Conservation (phyloP, 2,329 filamentous ascomycete genomes). For the Elsinoe ampelina region DNA sequence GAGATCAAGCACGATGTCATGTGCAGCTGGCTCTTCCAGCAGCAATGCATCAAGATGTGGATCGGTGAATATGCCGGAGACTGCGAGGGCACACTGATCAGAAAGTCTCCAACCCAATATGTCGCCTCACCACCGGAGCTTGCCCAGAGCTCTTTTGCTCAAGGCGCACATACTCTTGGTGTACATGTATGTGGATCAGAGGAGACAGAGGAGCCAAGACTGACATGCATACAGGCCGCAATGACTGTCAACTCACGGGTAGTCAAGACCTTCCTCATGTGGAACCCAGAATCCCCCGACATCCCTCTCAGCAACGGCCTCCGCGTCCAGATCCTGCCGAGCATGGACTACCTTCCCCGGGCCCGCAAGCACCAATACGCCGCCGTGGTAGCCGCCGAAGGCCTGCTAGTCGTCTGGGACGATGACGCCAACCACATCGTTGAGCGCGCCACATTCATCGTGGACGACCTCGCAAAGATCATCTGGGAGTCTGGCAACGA, state of each 20-base stretch:
- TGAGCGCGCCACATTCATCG: slow-evolving; percentile 59
- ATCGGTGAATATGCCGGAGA: slow-evolving; percentile 59
- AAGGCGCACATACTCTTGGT: slow-evolving; percentile 58
- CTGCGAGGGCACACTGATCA: slow-evolving; percentile 61
- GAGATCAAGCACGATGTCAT: slow-evolving; percentile 75
- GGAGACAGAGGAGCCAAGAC: not conserved
- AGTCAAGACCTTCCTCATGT: slow-evolving; percentile 67
- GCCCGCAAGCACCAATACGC: slow-evolving; percentile 73
- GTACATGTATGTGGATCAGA: slow-evolving; percentile 49
- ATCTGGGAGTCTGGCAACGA: slow-evolving; percentile 56
- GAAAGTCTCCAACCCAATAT: slow-evolving; percentile 60
- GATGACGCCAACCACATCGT: slow-evolving; percentile 66
- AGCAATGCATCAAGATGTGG: slow-evolving; percentile 67
- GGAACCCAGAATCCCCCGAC: slow-evolving; percentile 62
- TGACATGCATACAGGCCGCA: slow-evolving; percentile 46
- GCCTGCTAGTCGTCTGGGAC: slow-evolving; percentile 70
- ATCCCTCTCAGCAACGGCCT: slow-evolving; percentile 71
- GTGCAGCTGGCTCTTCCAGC: slow-evolving; percentile 74
- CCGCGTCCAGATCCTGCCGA: slow-evolving; percentile 66
- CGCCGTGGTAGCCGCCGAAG: slow-evolving; percentile 64
- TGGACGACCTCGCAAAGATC: slow-evolving; percentile 66
- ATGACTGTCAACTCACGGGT: slow-evolving; percentile 75
- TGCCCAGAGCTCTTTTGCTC: slow-evolving; percentile 52
- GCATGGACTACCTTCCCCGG: slow-evolving; percentile 58
- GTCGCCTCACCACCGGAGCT: slow-evolving; percentile 62